Evolutionary conservation across 2,329 filamentous ascomycete species (phyloP), one percentile per base, ranked within the genome.

Genomic region (Nemania diffusa): DNA sequence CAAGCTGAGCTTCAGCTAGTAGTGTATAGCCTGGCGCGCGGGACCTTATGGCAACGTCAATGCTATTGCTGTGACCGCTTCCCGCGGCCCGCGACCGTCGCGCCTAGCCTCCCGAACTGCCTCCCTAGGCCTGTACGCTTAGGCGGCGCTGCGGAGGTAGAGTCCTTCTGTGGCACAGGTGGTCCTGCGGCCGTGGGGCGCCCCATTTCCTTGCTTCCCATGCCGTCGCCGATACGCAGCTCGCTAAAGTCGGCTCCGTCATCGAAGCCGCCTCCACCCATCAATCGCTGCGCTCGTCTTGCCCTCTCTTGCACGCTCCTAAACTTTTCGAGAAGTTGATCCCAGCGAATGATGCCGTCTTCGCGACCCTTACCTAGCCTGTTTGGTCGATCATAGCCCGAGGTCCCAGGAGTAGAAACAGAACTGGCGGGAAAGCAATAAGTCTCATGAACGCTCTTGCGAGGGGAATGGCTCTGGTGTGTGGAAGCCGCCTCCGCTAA

Each of bases 301-400:
- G 94, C 92, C 67, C 89, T 90, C 73, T 99, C 96, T 76, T 99
- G 96, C 1, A 97, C 95, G 59, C 86, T 88, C 72, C 92, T 92
- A 81, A 99, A 99, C 77, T 97, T 97, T 71, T 99, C 96, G 5
- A 99, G 86, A 40, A 99, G 85, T 73, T 99, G 96, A 2, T 87
- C 88, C 96, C 96, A 99, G 62, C 92, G 91, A 73, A 99, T 97
- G 37, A 89, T 90, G 61, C 88, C 89, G 62, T 97, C 94, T 71
- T 97, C 93, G 62, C 94, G 87, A 56, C 87, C 89, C 78, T 88
- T 97, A 85, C 74, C 74, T 55, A 97, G 85, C 67, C 94, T 86
- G 72, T 92, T 95, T 34, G 90, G 86, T 67, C 91, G 85, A 73
- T 94, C 91, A 78, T 91, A 93, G 71, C 82, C 86, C 65, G 89